Conservation (phyloP, 2,329 filamentous ascomycete genomes). For the Parafenestella ontariensis region DNA sequence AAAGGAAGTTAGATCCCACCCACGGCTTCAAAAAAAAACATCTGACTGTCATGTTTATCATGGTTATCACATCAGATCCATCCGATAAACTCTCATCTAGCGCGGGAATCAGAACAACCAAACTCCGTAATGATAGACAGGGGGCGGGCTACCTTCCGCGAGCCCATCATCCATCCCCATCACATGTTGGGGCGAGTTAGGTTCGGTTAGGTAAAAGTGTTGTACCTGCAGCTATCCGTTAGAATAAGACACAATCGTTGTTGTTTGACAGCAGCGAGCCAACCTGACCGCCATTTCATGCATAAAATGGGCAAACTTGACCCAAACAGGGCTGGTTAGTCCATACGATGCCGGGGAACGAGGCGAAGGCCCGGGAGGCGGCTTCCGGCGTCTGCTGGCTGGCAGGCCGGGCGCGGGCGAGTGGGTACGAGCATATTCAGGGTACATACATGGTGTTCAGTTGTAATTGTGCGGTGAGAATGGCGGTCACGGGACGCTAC, state of each 20-base stretch:
- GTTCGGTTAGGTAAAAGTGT: no score
- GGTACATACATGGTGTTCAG: not conserved
- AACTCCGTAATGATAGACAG: not conserved
- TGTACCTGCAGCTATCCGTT: not conserved
- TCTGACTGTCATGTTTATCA: no score
- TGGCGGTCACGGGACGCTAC: slow-evolving; percentile 17
- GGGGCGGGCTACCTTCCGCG: not conserved
- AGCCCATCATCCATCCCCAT: not conserved
- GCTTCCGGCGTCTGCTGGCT: not conserved
- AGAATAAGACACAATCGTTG: no score
- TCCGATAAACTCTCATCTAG: no score
- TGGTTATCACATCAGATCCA: no score
- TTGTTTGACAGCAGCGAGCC: not conserved
- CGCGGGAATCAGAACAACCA: no score
- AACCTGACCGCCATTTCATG: slow-evolving; percentile 9
- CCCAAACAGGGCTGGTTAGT: no score
- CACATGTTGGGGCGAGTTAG: no score
- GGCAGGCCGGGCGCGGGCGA: not conserved
- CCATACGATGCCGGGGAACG: no score
- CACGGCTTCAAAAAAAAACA: no score
- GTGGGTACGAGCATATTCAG: not conserved
- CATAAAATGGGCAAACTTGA: not conserved
- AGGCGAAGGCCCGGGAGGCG: no score
- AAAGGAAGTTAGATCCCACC: no score
- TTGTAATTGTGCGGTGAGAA: slow-evolving; percentile 15